Percentiles rank a stretch among this genome's conserved stretches.
Conservation (phyloP, 768 basidiomycete species). For the Amanita thiersii region DNA sequence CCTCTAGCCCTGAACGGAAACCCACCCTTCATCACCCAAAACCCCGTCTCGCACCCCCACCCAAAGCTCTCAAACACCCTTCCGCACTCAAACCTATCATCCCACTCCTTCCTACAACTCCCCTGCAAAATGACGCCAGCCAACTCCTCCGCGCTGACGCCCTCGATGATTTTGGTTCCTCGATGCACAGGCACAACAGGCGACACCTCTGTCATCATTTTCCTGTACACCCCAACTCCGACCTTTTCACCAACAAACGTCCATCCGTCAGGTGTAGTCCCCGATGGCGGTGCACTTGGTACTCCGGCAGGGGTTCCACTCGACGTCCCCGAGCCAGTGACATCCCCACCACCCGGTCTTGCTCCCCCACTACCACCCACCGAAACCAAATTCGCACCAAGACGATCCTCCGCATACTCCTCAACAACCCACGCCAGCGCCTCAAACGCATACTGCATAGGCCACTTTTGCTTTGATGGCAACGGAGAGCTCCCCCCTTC, state of each 20-base stretch:
- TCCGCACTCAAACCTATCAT: conserved; percentile 73
- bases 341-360: no score
- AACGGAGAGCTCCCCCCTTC: conserved; percentile 27
- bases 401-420: conserved; percentile 37
- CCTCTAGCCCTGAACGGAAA: conserved; percentile 91
- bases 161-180: conserved; percentile 88
- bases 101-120: conserved; percentile 76
- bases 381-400: conserved; percentile 1
- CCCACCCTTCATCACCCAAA: conserved; percentile 64
- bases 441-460: conserved; percentile 77
- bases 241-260: conserved; percentile 60
- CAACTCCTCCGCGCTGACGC: conserved; percentile 89
- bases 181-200: conserved; percentile 77
- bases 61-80: conserved; percentile 71
- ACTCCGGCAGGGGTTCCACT: not conserved
- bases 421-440: conserved; percentile 75
- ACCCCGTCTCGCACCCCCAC: conserved; percentile 61
- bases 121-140: conserved; percentile 62
- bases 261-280: conserved; percentile 48
- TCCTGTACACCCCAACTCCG: conserved; percentile 67
- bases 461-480: conserved; percentile 51
- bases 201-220: conserved; percentile 70
- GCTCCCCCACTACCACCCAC: no score
- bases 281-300: conserved; percentile 19
- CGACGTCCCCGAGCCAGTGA: no score